These are phyloP conservation scores for Coniochaeta sp. DNA, from an alignment of 2,329 filamentous ascomycete species.

Conservation along the genomic window DNA sequence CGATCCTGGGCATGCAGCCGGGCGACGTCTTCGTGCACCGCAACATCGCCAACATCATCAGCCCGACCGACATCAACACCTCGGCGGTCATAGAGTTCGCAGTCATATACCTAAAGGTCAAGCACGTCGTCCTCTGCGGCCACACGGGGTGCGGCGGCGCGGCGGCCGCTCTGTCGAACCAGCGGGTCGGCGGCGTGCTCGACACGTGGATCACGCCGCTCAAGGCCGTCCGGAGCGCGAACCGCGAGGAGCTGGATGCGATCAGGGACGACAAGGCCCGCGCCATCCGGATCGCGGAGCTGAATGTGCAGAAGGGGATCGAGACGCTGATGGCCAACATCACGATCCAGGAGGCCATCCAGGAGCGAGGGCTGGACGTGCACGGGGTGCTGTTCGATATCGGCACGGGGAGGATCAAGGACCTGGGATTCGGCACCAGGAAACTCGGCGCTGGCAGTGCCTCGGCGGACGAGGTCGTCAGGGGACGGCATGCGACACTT, in stretches of 20 bases:
- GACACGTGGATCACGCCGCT: constrained; percentile 49
- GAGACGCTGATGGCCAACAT: constrained; percentile 61
- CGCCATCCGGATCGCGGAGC: constrained; percentile 59
- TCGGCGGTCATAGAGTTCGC: constrained; percentile 74
- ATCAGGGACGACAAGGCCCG: constrained; percentile 47
- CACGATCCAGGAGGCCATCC: constrained; percentile 62
- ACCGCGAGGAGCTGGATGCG: constrained; percentile 48
- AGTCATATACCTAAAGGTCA: constrained; percentile 62
- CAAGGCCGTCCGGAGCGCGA: constrained; percentile 31
- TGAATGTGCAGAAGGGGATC: constrained; percentile 68
- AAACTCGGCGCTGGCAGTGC: constrained; percentile 8
- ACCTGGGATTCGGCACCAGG: constrained; percentile 38
- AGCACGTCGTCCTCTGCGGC: constrained; percentile 64
- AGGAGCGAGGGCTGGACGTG: constrained; percentile 62
- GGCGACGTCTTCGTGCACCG: constrained; percentile 86
- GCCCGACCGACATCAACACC: constrained; percentile 66
- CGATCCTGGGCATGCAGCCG: constrained; percentile 68
- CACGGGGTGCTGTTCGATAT: constrained; percentile 74
- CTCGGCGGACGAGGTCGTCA: constrained; percentile 27
- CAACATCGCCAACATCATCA: constrained; percentile 82
- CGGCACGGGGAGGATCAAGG: constrained; percentile 36
- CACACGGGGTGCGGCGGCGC: constrained; percentile 65
- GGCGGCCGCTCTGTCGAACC: constrained; percentile 44
- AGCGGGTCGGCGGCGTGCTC: constrained; percentile 42
- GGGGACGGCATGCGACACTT: constrained; percentile 41